Percentiles rank a stretch among this genome's conserved stretches.
phyloP scores from a whole-genome alignment of 208 protist genomes.

The Leishmania arabica region DNA sequence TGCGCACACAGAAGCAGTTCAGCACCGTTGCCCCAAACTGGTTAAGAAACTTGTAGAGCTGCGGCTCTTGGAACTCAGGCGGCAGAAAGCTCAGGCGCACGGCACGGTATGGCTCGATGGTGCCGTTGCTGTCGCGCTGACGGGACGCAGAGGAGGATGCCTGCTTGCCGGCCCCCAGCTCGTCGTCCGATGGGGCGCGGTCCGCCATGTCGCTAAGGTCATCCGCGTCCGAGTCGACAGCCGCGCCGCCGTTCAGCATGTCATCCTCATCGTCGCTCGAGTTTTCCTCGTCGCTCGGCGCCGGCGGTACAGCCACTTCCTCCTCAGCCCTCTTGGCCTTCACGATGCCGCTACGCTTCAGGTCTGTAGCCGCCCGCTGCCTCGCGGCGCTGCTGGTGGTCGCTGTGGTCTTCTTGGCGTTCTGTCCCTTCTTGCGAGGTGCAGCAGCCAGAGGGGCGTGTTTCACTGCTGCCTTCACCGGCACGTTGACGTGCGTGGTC shows the following conservation, averaged over 20 bases:
- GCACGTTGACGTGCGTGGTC: constrained; percentile 26
- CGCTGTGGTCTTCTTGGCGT: not conserved
- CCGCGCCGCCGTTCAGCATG: constrained; percentile 22
- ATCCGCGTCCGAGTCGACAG: constrained; percentile 27
- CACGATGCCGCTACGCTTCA: constrained; percentile 48
- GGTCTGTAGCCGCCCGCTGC: constrained; percentile 12
- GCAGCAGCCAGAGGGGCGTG: not conserved
- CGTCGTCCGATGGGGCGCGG: constrained; percentile 24
- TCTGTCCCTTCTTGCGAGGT: constrained; percentile 3
- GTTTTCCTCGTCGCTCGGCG: constrained; percentile 18
- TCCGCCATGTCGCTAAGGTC: constrained; percentile 34
- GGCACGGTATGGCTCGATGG: constrained; percentile 49
- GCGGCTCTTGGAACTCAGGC: constrained; percentile 83
- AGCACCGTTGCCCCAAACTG: constrained; percentile 85
- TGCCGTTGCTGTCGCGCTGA: constrained; percentile 24
- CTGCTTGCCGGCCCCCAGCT: not conserved
- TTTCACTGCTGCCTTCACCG: constrained; percentile 3
- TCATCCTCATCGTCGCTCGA: constrained; percentile 35
- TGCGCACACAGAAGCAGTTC: constrained; percentile 91
- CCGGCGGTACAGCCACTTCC: not conserved
- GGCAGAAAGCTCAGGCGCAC: constrained; percentile 86
- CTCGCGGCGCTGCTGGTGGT: not conserved
- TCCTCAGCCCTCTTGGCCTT: constrained; percentile 31
- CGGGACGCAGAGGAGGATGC: constrained; percentile 6
- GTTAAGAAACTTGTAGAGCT: constrained; percentile 87